Evolutionary conservation across 1,284 basidiomycete species (phyloP).

Genomic region (Puccinia horiana): DNA sequence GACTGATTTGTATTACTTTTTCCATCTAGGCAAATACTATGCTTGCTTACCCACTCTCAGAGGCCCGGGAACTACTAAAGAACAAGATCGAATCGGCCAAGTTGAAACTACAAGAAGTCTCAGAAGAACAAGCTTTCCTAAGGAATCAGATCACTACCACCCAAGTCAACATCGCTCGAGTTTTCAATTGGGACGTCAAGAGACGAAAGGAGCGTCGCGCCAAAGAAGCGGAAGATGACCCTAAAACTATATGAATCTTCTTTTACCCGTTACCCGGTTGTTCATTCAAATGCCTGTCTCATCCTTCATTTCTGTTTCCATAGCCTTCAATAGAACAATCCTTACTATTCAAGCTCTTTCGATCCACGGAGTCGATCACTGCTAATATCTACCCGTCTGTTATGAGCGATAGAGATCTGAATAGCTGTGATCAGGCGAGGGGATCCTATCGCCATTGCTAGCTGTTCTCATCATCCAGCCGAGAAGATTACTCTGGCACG

Average conservation of each 20-base stretch:
- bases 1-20: not conserved
- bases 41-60: constrained; percentile 86
- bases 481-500: not conserved
- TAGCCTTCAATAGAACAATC: not conserved
- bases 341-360: not conserved
- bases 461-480: not conserved
- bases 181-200: constrained; percentile 96
- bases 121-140: constrained; percentile 89
- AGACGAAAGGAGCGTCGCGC: constrained; percentile 66
- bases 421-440: not conserved
- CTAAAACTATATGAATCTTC: constrained; percentile 2
- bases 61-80: constrained; percentile 74
- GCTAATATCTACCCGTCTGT: not conserved
- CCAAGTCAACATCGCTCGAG: constrained; percentile 95
- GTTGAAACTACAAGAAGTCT: constrained; percentile 68
- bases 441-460: not conserved
- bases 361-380: not conserved
- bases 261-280: not conserved
- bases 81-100: constrained; percentile 79
- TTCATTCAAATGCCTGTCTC: not conserved
- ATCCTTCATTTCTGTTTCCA: not conserved
- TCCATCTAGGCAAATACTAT: constrained; percentile 77
- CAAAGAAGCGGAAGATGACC: constrained; percentile 9
- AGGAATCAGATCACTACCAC: constrained; percentile 94
- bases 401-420: not conserved